Evolutionary conservation across 2,329 filamentous ascomycete species (phyloP).

Genomic region (Coniosporium tulheliwenetii): DNA sequence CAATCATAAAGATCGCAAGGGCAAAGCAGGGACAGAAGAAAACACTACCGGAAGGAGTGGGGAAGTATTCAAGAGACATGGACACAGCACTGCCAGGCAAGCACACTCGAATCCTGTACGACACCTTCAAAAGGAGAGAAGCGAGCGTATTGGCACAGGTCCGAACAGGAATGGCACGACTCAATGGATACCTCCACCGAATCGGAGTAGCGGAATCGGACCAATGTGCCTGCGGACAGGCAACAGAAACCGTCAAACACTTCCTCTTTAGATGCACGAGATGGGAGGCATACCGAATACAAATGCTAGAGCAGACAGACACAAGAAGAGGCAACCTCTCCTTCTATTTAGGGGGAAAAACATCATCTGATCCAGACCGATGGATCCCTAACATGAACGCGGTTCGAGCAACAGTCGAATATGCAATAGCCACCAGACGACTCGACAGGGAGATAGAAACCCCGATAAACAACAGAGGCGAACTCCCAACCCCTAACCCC

Average conservation of each 20-base stretch:
- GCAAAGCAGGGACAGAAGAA: neutral
- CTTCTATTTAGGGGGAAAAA: too few relatives aligned
- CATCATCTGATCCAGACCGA: too few relatives aligned
- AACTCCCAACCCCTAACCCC: too few relatives aligned
- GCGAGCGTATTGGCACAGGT: neutral
- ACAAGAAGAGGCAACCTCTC: too few relatives aligned
- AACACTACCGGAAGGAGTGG: neutral
- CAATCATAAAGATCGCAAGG: neutral
- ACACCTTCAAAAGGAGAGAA: neutral
- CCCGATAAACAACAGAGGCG: too few relatives aligned
- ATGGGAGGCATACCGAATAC: neutral
- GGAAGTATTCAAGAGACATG: neutral
- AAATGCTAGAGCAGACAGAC: too few relatives aligned
- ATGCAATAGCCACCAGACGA: too few relatives aligned
- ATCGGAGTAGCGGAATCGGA: neutral
- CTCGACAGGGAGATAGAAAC: too few relatives aligned
- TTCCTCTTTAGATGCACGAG: conserved; percentile 1
- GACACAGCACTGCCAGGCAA: neutral
- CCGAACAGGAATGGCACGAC: neutral
- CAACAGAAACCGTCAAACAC: conserved; percentile 1
- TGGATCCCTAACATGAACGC: too few relatives aligned
- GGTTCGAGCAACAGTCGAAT: too few relatives aligned
- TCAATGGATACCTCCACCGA: neutral
- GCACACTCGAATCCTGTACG: conserved; percentile 1
- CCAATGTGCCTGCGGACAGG: neutral